Evolutionary conservation across 2,329 filamentous ascomycete species (phyloP), one percentile per base, ranked within the genome.

Genomic region (Bipolaris sorokiniana): DNA sequence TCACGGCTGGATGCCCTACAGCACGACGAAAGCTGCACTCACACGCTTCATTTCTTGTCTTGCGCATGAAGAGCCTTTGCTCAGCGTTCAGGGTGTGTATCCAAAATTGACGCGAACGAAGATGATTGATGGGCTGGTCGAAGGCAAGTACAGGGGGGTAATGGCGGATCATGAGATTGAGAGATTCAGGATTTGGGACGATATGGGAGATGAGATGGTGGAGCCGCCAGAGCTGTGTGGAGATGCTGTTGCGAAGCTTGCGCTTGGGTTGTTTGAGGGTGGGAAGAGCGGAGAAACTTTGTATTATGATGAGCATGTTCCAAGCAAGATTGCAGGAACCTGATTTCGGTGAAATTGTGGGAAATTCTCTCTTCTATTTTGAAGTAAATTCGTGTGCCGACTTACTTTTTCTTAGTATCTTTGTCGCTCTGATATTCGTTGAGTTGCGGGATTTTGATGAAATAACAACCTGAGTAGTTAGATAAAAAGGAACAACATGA

Each of bases 141-240:
- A 55, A 20, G 65, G 63, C 10, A 61, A 57, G 45, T 70, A 68
- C 48, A 63, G 56, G 18, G 61, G 60, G 0, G 48, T 69, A 15
- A 69, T 70, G 67, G 67, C 68, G 15, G 63, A 70, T 22, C 66
- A 71, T 41, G 67, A 71, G 48, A 59, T 70, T n/a, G 68, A 71
- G 50, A 48, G 62, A 28, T 70, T 71, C 33, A 56, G 55, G 42
- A 58, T 62, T 0, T 71, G 68, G 67, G 59, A 66, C 41, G 56
- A 63, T 38, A 61, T 66, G 49, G 67, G 68, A 1, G 68, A 70
- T 18, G 61, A 59, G 50, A 68, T 67, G 58, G 52, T 69, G 10
- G 68, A 71, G 57, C 67, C 67, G 20, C 57, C 68, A 9, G 61
- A 61, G 15, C 60, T 58, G 53, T 70, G 66, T 51, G 68, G 64